Evolutionary conservation across 768 basidiomycete species (phyloP), one percentile per base, ranked within the genome.

Genomic region (Tricholoma flavovirens): DNA sequence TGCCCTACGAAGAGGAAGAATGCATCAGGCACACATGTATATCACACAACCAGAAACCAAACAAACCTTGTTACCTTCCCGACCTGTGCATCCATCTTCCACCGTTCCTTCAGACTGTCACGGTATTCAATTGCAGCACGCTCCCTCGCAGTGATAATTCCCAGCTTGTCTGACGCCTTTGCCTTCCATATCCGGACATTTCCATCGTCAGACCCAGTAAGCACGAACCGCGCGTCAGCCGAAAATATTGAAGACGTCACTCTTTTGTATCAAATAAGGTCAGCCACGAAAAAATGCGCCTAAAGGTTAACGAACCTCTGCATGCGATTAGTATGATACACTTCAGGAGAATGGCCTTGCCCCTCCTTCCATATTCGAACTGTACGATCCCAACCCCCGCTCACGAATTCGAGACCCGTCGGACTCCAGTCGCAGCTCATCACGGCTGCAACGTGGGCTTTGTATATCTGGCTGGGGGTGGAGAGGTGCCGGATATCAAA

Each of bases 321-420:
- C 97, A 99, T 99, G 45, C 97, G 90, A 73, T 98, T 98, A 14
- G 94, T 96, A 70, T 98, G 96, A 67, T 98, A 99, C 6, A 94
- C 87, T 68, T 98, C 96, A 14, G 89, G 83, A 6, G 80, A 78
- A 29, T 83, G 83, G 0, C 95, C 94, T 40, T 79, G 82, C 24
- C 88, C 91, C 62, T 92, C 86, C 62, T 86, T 86, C 96, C 96
- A 99, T 69, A 98, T 82, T 57, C 95, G 77, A 45, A 98, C 79
- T 2, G 95, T 98, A 45, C 95, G 82, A 69, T 99, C 97, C 87
- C 96, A 98, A 2, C 92, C 90, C 10, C 97, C 97, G 59, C 90
- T 93, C 24, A 98, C 95, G 68, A 98, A 97, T 65, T 94, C 95
- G 32, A 87, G 77, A 10, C 97, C 97, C 0, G 95, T 98, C 0